Evolutionary conservation across 1,139 yeast genomes (phyloP).

Genomic region (Taphrina pruni): DNA sequence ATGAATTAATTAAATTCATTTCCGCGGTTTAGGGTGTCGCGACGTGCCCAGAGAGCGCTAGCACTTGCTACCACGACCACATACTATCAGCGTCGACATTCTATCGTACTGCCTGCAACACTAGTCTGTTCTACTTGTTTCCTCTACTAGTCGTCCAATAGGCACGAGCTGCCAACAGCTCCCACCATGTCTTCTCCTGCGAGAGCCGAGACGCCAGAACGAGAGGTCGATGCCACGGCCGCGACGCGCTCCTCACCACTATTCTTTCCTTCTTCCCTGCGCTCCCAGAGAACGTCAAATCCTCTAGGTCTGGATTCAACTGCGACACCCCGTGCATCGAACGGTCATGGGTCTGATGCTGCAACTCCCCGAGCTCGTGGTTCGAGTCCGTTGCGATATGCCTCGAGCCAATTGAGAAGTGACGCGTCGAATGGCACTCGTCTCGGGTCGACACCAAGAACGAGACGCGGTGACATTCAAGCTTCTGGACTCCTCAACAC

Average conservation of each 20-base stretch:
- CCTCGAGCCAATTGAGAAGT: constrained; percentile 35
- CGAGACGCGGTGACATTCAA: constrained; percentile 63
- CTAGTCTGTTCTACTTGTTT: background rate
- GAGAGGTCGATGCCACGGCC: constrained; percentile 8
- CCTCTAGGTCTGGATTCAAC: constrained; percentile 18
- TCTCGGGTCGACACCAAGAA: constrained; percentile 39
- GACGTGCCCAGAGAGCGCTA: background rate
- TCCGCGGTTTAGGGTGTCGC: background rate
- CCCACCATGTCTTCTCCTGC: constrained; percentile 24
- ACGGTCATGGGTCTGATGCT: constrained; percentile 1
- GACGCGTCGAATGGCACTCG: constrained; percentile 27
- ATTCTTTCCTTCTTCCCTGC: constrained; percentile 35
- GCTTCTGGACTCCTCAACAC: constrained; percentile 63
- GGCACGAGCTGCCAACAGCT: background rate
- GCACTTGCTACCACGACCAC: background rate
- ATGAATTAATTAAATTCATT: constrained; percentile 2
- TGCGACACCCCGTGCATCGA: constrained; percentile 27
- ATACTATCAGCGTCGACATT: background rate
- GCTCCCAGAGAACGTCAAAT: constrained; percentile 25
- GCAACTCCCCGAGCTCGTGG: constrained; percentile 24
- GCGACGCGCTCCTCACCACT: constrained; percentile 29
- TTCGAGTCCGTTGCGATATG: constrained; percentile 33
- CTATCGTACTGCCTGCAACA: too few species aligned
- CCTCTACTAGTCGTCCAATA: background rate
- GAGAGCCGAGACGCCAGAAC: constrained; percentile 19